Evolutionary conservation across 2,329 filamentous ascomycete genomes (phyloP), one percentile per base, ranked within the genome.

Genomic region (Pseudonectria buxi): DNA sequence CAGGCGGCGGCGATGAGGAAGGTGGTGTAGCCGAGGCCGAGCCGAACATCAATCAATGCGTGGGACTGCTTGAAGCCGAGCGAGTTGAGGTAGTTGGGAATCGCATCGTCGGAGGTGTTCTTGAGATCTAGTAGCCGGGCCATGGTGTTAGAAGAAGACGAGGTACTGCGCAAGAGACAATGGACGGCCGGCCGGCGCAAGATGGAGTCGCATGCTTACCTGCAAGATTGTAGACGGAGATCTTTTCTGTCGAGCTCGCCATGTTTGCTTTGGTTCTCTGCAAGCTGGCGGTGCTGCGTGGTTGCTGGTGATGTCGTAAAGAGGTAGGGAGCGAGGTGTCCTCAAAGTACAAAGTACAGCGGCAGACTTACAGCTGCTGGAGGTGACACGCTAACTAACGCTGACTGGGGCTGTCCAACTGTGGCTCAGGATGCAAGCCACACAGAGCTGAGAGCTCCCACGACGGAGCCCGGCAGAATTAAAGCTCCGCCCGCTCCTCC

Each of bases 31-130:
- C 92, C 92, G 7, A 98, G 71, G 1, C 70, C 73, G 30, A 98
- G 79, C 35, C 87, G 86, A 31, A 94, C 76, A 55, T 96, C 89
- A 52, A 81, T 78, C 31, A 92, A 79, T 39, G 65, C 73, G 66
- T 96, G 83, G 45, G 84, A 81, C 64, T 94, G 88, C 44, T 68
- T 75, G 71, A 95, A 95, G 48, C 73, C 81, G 59, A 96, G 79
- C 24, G 80, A 85, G 64, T 86, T 90, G 45, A 98, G 80, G 69
- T 96, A 96, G 65, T 92, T 88, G 40, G 85, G 80, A 41, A 98
- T 81, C 38, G 89, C 87, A 65, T 98, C 92, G 67, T 98, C 92
- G 48, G 86, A 87, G 26, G 89, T 94, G 68, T 92, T 94, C 65
- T 96, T 96, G 46, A 98, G 82, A 60, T 96, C 92, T 94, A 58